Evolutionary conservation across 768 basidiomycete species (phyloP).

Genomic region (Amyloporia xantha): DNA sequence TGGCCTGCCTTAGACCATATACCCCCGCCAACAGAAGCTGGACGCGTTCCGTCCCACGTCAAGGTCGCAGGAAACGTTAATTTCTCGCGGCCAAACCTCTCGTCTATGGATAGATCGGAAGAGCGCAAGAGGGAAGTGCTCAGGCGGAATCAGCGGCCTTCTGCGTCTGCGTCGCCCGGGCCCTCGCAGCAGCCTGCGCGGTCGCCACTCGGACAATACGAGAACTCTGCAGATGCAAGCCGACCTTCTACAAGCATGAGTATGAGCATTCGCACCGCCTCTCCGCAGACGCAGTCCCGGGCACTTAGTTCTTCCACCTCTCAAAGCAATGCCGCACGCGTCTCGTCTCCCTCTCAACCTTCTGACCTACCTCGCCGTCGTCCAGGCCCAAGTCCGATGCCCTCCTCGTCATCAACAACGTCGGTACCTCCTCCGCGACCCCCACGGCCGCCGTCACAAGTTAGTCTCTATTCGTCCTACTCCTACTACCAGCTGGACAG

Average conservation of each 20-base stretch:
- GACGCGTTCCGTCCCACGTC: conserved; percentile 36
- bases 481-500: conserved; percentile 61
- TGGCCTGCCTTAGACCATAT: conserved; percentile 17
- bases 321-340: too few species aligned
- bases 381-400: too few species aligned
- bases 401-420: too few species aligned
- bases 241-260: conserved; percentile 3
- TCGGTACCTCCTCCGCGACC: too few species aligned
- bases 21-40: conserved; percentile 3
- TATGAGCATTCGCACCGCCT: background rate
- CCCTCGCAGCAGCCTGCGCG: conserved; percentile 14
- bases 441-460: conserved; percentile 16
- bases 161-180: conserved; percentile 25
- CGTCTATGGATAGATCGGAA: conserved; percentile 35
- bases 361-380: conserved; percentile 1
- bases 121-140: conserved; percentile 40
- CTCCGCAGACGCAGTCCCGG: background rate
- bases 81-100: conserved; percentile 55
- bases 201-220: conserved; percentile 1
- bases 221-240: background rate
- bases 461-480: conserved; percentile 53
- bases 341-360: background rate
- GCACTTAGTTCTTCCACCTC: background rate
- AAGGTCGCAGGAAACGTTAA: conserved; percentile 39
- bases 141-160: conserved; percentile 48